A percentile compares a stretch with the other conserved stretches of the same genome.
These are phyloP conservation scores for Naganishia antarctica DNA, from an alignment of 768 basidiomycete species.

Conservation along the genomic window DNA sequence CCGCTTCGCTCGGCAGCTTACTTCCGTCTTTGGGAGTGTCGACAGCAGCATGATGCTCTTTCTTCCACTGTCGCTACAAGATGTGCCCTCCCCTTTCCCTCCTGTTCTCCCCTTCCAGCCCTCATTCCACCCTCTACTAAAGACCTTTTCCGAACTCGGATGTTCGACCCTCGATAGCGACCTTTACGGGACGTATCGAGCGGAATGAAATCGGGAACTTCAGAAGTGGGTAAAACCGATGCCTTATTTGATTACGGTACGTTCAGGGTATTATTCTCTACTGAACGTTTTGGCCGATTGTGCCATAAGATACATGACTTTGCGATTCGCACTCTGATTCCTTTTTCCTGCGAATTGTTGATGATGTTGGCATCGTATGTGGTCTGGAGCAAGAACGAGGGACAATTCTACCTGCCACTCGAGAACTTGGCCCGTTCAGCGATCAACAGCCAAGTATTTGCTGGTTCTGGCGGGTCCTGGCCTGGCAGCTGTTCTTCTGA, in stretches of 20 bases:
- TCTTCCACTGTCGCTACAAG: too few species aligned
- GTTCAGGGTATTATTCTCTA: background rate
- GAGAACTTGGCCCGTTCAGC: too few species aligned
- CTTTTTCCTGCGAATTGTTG: too few species aligned
- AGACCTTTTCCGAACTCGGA: slow-evolving; percentile 1
- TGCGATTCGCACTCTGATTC: too few species aligned
- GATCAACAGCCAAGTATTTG: too few species aligned
- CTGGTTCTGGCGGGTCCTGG: too few species aligned
- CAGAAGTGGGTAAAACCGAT: slow-evolving; percentile 21
- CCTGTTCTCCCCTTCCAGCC: background rate
- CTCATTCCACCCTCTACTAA: slow-evolving; percentile 15
- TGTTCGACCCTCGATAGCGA: slow-evolving; percentile 1
- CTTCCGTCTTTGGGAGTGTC: background rate
- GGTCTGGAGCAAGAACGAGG: too few species aligned
- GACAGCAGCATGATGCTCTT: background rate
- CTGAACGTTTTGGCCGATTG: slow-evolving; percentile 26
- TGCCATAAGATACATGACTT: slow-evolving; percentile 27
- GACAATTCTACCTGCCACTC: too few species aligned
- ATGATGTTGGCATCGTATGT: too few species aligned
- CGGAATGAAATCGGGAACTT: slow-evolving; percentile 5
- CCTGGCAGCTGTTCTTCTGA: too few species aligned
- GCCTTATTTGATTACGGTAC: slow-evolving; percentile 29
- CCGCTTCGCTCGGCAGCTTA: background rate
- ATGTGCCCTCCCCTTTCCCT: background rate
- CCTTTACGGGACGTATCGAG: background rate